Base-by-base conservation (phyloP, 495 filamentous ascomycete species). In the Cetradonia linearis region DNA sequence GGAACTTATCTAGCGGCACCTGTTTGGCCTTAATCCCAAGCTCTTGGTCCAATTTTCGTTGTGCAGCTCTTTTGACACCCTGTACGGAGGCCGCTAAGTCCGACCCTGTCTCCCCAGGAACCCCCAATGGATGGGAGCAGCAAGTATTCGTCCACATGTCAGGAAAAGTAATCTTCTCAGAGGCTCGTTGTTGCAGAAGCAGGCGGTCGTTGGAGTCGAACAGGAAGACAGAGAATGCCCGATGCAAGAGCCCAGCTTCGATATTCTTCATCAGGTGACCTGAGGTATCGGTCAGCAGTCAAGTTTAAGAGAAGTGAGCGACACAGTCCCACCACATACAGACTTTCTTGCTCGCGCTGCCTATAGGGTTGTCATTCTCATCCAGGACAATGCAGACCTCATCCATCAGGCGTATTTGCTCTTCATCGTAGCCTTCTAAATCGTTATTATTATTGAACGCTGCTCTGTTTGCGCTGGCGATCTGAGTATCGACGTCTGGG, bases 111-210 rank as follows among this genome's bases (percentile, higher is more conserved):
- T 99, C 93, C 25, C 83, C 86, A 23, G 93, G 86, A 58, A 96
- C 86, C 33, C 89, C 89, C 56, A 99, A 78, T 10, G 93, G 93
- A 73, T 99, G 93, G 34, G 93, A 99, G 77, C 93, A 99, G 81
- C 93, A 99, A 42, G 93, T 99, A 74, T 99, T 99, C 60, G 93
- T 99, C 93, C 93, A 99, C 89, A 96, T 91, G 70, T 91, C 88
- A 36, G 93, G 93, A 77, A 99, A 99, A 18, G 93, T 99, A 72
- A 99, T 99, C 78, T 99, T 99, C 76, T 96, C 91, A 48, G 86
- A 76, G 52, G 93, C 93, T 65, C 93, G 87, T 76, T 96, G 93
- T 73, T 99, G 93, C 34, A 99, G 84, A 44, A 97, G 84, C 63
- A 99, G 78, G 67, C 88, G 85, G 67, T 91, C 87, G 63, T 92